A percentile compares a stretch with the other conserved stretches of the same genome.
Evolutionary conservation across 192 early-diverging fungal genomes (phyloP).

Genomic region (Backusella circina): DNA sequence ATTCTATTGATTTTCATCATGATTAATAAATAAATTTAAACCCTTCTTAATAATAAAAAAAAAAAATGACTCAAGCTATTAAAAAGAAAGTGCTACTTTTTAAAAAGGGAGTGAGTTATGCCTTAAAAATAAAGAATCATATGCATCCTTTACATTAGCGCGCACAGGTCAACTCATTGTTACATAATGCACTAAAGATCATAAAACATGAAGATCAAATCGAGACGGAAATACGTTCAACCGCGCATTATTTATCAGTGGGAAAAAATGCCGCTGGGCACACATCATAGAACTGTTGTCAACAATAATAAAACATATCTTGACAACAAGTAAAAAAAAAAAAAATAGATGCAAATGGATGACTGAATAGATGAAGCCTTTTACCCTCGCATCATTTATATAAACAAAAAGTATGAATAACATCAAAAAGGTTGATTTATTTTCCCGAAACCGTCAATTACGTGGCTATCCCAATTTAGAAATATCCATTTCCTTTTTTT

Average conservation of each 20-base stretch:
- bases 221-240: neutral
- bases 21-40: neutral
- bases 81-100: no score
- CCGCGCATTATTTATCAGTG: neutral
- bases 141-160: no score
- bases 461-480: neutral
- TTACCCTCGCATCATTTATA: neutral
- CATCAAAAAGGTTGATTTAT: neutral
- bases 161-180: no score
- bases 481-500: neutral
- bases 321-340: no score
- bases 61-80: neutral
- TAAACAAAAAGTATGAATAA: neutral
- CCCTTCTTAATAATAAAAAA: neutral
- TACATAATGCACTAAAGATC: no score
- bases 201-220: no score
- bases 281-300: neutral
- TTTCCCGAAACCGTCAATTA: neutral
- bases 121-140: no score
- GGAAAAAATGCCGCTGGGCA: neutral
- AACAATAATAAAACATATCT: no score
- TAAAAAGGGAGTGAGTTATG: no score
- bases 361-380: neutral
- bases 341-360: neutral
- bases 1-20: neutral